Conservation (phyloP, 2,329 filamentous ascomycete genomes). For the Cadophora sp. region DNA sequence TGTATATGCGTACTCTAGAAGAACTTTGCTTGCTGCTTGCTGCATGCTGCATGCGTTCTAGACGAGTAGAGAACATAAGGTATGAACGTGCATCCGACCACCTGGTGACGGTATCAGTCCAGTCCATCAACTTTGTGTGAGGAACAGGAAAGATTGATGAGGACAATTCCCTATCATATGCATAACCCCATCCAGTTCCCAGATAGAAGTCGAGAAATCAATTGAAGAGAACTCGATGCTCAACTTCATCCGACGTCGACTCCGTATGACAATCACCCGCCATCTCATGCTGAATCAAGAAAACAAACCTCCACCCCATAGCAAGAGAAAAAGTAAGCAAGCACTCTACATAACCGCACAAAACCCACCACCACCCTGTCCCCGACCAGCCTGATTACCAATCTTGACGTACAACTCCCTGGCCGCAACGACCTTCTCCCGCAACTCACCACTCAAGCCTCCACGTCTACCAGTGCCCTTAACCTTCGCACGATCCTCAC, state of each 20-base stretch:
- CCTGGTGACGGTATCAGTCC: not conserved
- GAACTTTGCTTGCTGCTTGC: not conserved
- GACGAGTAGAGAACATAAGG: not conserved
- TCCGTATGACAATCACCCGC: not conserved
- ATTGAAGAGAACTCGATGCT: not conserved
- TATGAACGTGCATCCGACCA: not conserved
- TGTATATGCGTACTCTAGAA: not conserved
- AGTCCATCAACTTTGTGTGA: not conserved
- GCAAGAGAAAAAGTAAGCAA: not conserved
- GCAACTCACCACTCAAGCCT: not conserved
- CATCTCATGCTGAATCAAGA: not conserved
- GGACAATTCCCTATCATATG: not conserved
- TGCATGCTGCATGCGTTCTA: not conserved
- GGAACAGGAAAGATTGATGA: not conserved
- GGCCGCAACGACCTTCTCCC: not conserved
- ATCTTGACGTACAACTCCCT: constrained; percentile 15
- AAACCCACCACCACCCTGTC: constrained; percentile 24
- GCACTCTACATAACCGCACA: constrained; percentile 29
- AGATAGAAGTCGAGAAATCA: not conserved
- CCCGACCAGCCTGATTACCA: constrained; percentile 20
- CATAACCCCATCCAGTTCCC: not conserved
- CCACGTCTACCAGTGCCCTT: not conserved
- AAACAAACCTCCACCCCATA: not conserved
- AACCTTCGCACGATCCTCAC: not conserved
- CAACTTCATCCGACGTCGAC: not conserved